Evolutionary conservation across 441 rosid genomes (phyloP).

Genomic region (Lepidium campestre): DNA sequence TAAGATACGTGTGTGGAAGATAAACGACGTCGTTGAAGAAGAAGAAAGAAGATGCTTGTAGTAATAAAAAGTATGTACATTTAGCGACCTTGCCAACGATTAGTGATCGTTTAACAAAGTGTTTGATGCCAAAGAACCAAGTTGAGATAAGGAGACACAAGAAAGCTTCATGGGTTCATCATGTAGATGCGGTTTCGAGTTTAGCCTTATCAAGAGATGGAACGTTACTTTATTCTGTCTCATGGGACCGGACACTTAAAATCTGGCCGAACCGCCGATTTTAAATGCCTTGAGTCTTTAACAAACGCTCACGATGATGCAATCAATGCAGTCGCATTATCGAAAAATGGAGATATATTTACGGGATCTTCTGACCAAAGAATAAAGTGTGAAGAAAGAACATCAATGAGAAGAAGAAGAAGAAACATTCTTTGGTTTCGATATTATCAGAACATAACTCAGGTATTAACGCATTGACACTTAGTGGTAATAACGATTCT

Average conservation of each 20-base stretch:
- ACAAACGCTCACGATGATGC: conserved; percentile 83
- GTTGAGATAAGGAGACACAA: conserved; percentile 71
- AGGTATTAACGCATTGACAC: conserved; percentile 73
- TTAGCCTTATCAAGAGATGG: conserved; percentile 68
- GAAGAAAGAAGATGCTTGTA: background rate
- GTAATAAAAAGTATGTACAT: conserved; percentile 42
- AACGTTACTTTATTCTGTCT: conserved; percentile 71
- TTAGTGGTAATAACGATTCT: conserved; percentile 40
- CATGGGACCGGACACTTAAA: conserved; percentile 91
- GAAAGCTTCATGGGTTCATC: conserved; percentile 76
- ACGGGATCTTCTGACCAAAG: conserved; percentile 85
- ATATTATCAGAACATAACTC: conserved; percentile 66
- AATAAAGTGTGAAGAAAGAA: conserved; percentile 73
- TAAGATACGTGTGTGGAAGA: conserved; percentile 90
- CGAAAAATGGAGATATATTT: conserved; percentile 56
- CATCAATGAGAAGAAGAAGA: conserved; percentile 29
- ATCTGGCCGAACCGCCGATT: conserved; percentile 78
- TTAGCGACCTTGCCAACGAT: conserved; percentile 83
- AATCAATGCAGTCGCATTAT: conserved; percentile 62
- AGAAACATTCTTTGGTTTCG: conserved; percentile 47
- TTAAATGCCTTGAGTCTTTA: conserved; percentile 76
- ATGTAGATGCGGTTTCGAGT: conserved; percentile 76
- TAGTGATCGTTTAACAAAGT: conserved; percentile 58
- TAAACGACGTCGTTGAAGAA: conserved; percentile 34
- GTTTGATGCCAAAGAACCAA: conserved; percentile 58